Evolutionary conservation across 2,329 filamentous ascomycete genomes (phyloP), one percentile per base, ranked within the genome.

Genomic region (Colletotrichum sp.): DNA sequence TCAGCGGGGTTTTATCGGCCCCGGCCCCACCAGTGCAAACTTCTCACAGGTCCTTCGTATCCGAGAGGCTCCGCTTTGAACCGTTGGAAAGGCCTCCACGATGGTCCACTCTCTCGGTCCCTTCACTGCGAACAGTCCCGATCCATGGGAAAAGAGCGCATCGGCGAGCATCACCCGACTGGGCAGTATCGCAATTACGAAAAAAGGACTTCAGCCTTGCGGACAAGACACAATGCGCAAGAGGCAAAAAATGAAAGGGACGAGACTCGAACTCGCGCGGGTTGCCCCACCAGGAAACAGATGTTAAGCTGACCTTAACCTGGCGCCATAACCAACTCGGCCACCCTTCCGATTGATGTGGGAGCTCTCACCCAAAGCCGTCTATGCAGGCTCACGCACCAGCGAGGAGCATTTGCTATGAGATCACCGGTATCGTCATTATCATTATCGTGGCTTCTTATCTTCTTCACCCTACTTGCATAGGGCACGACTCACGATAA

Each of bases 321-420:
- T 75, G 73, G 73, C 73, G 73, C 73, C 73, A 75, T 75, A 75
- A 75, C 73, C 73, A 75, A 75, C 73, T 75, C 73, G 73, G 73
- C 73, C 73, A 75, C 73, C 73, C 73, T 75, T 64, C 73, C 73
- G 3, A 3, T 6, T 16, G 34, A 12, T 13, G 10, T 5, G 2
- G 0, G 1, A 2, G 0, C 0, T 2, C 1, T 2, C 6, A 15
- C 2, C 4, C 8, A 39, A 39, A 18, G 36, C 15, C 36, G 1
- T 5, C 8, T 39, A 39, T 39, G 15, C 0, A 8, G 1, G 7
- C 28, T 22, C n/a, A 13, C 18, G n/a, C 30, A 13, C 1, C 2
- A 24, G 7, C 13, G 7, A 8, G 9, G 30, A 3, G 13, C 13
- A 16, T 8, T 9, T 26, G 10, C 22, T 28, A 26, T 64, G 62